Evolutionary conservation across 2,329 filamentous ascomycete genomes (phyloP).

Genomic region (Hymenoscyphus scutula): DNA sequence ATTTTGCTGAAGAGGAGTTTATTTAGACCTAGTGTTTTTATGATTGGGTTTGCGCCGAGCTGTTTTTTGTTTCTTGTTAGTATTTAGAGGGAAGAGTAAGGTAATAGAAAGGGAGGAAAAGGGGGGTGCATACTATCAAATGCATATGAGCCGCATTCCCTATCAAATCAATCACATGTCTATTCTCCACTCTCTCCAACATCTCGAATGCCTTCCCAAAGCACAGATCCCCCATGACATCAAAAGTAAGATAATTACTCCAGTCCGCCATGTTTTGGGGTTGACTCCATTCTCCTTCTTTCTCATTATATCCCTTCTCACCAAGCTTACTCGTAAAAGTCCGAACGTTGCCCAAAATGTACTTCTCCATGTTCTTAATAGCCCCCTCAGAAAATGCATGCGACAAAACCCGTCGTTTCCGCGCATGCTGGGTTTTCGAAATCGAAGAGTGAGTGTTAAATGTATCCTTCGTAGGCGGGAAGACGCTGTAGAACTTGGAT

Average conservation of each 20-base stretch:
- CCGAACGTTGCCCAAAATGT: slow-evolving; percentile 38
- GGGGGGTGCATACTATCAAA: slow-evolving; percentile 51
- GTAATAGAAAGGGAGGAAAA: no score
- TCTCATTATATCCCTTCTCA: slow-evolving; percentile 35
- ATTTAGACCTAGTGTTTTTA: slow-evolving; percentile 65
- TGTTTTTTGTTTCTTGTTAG: slow-evolving; percentile 11
- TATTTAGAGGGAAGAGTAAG: no score
- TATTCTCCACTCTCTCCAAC: slow-evolving; percentile 51
- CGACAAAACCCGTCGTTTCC: slow-evolving; percentile 62
- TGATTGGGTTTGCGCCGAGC: slow-evolving; percentile 64
- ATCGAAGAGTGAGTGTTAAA: slow-evolving; percentile 73
- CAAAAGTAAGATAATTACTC: slow-evolving; percentile 44
- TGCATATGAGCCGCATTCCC: slow-evolving; percentile 67
- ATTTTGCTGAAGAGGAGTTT: slow-evolving; percentile 66
- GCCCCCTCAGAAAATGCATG: slow-evolving; percentile 56
- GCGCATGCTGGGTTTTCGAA: slow-evolving; percentile 65
- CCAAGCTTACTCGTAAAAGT: slow-evolving; percentile 60
- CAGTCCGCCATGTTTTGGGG: slow-evolving; percentile 58
- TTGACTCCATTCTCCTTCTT: slow-evolving; percentile 46
- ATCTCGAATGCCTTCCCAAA: slow-evolving; percentile 52
- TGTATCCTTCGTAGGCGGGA: slow-evolving; percentile 61
- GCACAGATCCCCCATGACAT: slow-evolving; percentile 50
- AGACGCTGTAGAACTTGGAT: slow-evolving; percentile 70
- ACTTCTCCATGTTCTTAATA: slow-evolving; percentile 35
- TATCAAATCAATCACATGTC: slow-evolving; percentile 65